Conservation (phyloP, 441 rosid species). For the Erodium moschatum region DNA sequence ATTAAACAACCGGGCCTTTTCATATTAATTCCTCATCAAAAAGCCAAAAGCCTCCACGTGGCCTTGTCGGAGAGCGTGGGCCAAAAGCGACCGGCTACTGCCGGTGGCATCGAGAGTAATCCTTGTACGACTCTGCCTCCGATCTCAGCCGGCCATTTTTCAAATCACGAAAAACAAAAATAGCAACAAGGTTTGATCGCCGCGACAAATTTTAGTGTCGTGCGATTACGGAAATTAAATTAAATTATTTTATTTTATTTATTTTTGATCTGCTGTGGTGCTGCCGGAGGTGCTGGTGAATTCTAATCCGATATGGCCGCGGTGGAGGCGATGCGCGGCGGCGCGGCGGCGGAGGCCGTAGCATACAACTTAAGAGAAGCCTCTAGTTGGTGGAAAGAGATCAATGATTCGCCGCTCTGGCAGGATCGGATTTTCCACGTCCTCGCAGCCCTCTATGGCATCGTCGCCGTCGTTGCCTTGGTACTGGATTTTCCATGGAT, state of each 20-base stretch:
- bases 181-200: neutral
- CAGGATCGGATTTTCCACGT: slow-evolving; percentile 71
- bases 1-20: neutral
- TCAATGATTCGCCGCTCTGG: slow-evolving; percentile 58
- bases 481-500: slow-evolving; percentile 24
- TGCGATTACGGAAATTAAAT: too few relatives aligned
- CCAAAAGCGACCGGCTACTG: neutral
- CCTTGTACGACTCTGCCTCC: neutral
- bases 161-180: neutral
- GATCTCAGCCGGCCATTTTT: slow-evolving; percentile 3
- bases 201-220: too few relatives aligned
- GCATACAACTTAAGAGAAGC: slow-evolving; percentile 43
- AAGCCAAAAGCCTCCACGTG: neutral
- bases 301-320: neutral
- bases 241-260: too few relatives aligned
- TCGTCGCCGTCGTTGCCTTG: slow-evolving; percentile 63
- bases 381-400: slow-evolving; percentile 59
- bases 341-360: slow-evolving; percentile 23
- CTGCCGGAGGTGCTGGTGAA: slow-evolving; percentile 3
- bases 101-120: neutral
- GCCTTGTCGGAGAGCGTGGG: neutral
- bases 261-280: neutral
- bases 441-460: slow-evolving; percentile 58
- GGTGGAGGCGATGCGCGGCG: slow-evolving; percentile 25
- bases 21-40: neutral